A percentile compares a stretch with the other conserved stretches of the same genome.
phyloP scores from a whole-genome alignment of 2,329 filamentous ascomycete genomes.

The Aaosphaeria arxii region DNA sequence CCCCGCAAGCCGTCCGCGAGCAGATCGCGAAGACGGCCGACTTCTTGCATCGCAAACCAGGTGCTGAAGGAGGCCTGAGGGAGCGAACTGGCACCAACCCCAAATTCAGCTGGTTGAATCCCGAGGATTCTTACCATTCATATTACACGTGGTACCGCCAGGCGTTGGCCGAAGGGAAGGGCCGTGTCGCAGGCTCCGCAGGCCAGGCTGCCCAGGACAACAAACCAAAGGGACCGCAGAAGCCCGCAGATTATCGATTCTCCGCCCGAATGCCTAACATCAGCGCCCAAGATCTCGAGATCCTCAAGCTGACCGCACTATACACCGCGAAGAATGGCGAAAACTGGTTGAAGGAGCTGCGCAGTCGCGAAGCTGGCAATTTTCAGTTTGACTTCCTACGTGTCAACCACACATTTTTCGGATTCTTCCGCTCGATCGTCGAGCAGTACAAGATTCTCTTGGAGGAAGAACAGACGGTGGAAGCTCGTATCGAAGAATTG shows the following conservation, averaged over 20 bases:
- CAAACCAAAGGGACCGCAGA: slow-evolving; percentile 77
- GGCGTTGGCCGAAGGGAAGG: slow-evolving; percentile 81
- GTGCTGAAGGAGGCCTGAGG: slow-evolving; percentile 80
- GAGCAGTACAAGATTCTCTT: slow-evolving; percentile 89
- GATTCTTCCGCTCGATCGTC: slow-evolving; percentile 88
- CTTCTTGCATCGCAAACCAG: slow-evolving; percentile 69
- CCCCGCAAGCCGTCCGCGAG: slow-evolving; percentile 76
- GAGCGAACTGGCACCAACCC: slow-evolving; percentile 84
- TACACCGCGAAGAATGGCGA: slow-evolving; percentile 93
- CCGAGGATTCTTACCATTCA: slow-evolving; percentile 76
- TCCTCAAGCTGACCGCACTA: slow-evolving; percentile 73
- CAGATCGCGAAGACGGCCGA: slow-evolving; percentile 93
- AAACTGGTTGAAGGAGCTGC: slow-evolving; percentile 84
- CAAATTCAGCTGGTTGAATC: slow-evolving; percentile 83
- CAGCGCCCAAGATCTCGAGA: slow-evolving; percentile 83
- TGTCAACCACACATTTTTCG: slow-evolving; percentile 92
- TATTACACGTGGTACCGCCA: slow-evolving; percentile 90
- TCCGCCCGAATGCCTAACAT: slow-evolving; percentile 97
- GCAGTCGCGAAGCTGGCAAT: slow-evolving; percentile 84
- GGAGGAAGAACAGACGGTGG: slow-evolving; percentile 68
- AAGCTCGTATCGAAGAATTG: slow-evolving; percentile 70
- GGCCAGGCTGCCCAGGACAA: slow-evolving; percentile 50
- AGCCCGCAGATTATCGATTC: slow-evolving; percentile 86
- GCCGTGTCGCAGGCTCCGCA: slow-evolving; percentile 70
- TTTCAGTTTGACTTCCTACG: slow-evolving; percentile 95